Evolutionary conservation across 495 filamentous ascomycete species (phyloP), one percentile per base, ranked within the genome.

Genomic region (Stereocaulon alpinum): DNA sequence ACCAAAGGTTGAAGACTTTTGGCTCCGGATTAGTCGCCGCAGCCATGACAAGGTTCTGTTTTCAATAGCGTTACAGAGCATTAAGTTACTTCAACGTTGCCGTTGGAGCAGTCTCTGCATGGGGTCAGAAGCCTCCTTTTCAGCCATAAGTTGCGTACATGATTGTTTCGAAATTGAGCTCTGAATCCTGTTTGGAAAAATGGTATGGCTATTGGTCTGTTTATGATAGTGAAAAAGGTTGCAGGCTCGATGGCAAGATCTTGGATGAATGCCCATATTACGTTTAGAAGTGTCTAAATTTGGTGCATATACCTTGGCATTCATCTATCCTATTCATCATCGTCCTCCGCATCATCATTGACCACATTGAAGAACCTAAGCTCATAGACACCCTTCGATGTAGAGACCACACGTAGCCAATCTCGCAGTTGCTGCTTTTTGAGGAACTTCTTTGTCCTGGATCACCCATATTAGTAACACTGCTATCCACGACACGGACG

Each of bases 311-410:
- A 10, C 17, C 41, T 7, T 20, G 7, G 14, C 4, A n/a, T 27
- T 30, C 6, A n/a, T 15, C 24, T 7, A 42, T 53, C 48, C 51
- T 95, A 98, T 71, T 98, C 94, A 65, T 98, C 93, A 73, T 98
- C 93, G 66, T 98, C 93, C 64, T 97, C 93, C 61, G 77, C 89
- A 69, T 87, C 91, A 73, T 98, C 94, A 76, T 93, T 91, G 69
- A 95, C 92, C 74, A 97, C 91, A 81, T 97, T 98, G 91, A 93
- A 98, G 91, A 97, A 98, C 76, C 92, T 88, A 74, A 98, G 87
- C 82, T 96, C 91, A 79, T 97, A 98, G 64, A 95, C 90, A 69
- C 92, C 92, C 82, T 89, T 89, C 74, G 86, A 87, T 70, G 91
- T 96, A 58, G 90, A 91, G 72, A 98, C 94, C 65, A 98, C 93